phyloP scores from a whole-genome alignment of 2,329 filamentous ascomycete species.

The Microascus cirrosus region DNA sequence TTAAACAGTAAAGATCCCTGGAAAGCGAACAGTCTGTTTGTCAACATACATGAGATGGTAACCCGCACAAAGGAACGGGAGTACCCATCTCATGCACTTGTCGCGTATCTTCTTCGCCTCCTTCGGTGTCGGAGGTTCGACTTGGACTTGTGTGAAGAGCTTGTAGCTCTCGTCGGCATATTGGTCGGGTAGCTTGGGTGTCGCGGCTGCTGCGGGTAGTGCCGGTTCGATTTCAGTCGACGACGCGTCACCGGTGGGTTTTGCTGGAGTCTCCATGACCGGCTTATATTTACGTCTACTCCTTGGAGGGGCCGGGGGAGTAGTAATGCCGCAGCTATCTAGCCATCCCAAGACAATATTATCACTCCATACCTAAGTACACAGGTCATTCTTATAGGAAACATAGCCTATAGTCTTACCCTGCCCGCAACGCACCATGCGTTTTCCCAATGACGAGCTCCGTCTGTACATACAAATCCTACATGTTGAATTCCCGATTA shows the following conservation, averaged over 20 bases:
- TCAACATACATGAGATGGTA: conserved; percentile 28
- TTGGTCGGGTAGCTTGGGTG: conserved; percentile 20
- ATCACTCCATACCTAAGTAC: no score
- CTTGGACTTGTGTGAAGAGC: conserved; percentile 23
- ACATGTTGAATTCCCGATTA: neutral
- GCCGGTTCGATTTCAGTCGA: neutral
- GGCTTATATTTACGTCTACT: neutral
- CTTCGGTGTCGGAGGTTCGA: conserved; percentile 21
- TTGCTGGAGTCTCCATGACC: neutral
- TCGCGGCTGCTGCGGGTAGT: neutral
- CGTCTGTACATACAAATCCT: neutral
- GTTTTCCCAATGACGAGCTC: neutral
- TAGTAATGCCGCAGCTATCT: no score
- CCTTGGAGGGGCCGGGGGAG: neutral
- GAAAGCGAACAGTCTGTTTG: conserved; percentile 20
- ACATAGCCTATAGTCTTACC: no score
- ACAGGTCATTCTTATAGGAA: neutral
- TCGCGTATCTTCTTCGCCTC: conserved; percentile 18
- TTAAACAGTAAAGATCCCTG: neutral
- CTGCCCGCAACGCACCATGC: neutral
- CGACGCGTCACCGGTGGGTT: neutral
- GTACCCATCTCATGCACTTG: conserved; percentile 21
- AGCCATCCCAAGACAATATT: no score
- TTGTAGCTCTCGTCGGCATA: conserved; percentile 30
- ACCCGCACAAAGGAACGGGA: conserved; percentile 25